A percentile compares a stretch with the other conserved stretches of the same genome.
Evolutionary conservation across 805 yeast species (phyloP).

Genomic region (Candida anglica): DNA sequence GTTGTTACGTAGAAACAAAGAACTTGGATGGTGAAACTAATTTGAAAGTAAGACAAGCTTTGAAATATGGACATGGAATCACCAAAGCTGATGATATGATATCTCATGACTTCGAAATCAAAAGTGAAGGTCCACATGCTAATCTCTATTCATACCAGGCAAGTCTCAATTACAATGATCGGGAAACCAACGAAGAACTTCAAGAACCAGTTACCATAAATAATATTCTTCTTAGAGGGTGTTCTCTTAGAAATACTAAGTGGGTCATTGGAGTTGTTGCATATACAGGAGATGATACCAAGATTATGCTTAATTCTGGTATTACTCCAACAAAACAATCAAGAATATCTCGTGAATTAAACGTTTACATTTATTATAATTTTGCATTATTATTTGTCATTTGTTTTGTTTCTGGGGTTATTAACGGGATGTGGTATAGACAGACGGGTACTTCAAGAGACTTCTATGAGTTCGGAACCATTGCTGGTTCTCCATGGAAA

Average conservation of each 20-base stretch:
- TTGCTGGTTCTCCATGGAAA: conserved; percentile 59
- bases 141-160: conserved; percentile 77
- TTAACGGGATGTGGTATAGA: conserved; percentile 64
- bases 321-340: conserved; percentile 75
- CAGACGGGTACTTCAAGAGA: conserved; percentile 46
- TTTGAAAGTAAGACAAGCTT: conserved; percentile 69
- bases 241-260: conserved; percentile 73
- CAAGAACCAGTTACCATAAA: conserved; percentile 69
- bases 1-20: conserved; percentile 56
- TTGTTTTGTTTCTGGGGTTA: conserved; percentile 67
- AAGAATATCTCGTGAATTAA: conserved; percentile 68
- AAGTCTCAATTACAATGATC: conserved; percentile 35
- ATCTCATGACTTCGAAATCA: conserved; percentile 57
- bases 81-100: conserved; percentile 33
- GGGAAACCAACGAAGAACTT: conserved; percentile 8
- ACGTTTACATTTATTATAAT: conserved; percentile 64
- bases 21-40: conserved; percentile 52
- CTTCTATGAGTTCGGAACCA: conserved; percentile 67
- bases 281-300: conserved; percentile 76
- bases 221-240: conserved; percentile 70
- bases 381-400: conserved; percentile 59
- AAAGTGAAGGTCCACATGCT: conserved; percentile 81
- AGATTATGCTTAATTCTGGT: conserved; percentile 79
- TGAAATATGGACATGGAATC: conserved; percentile 54
- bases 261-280: conserved; percentile 78